Evolutionary conservation across 1,284 basidiomycete genomes (phyloP), one percentile per base, ranked within the genome.

Genomic region (Mycena sp.): DNA sequence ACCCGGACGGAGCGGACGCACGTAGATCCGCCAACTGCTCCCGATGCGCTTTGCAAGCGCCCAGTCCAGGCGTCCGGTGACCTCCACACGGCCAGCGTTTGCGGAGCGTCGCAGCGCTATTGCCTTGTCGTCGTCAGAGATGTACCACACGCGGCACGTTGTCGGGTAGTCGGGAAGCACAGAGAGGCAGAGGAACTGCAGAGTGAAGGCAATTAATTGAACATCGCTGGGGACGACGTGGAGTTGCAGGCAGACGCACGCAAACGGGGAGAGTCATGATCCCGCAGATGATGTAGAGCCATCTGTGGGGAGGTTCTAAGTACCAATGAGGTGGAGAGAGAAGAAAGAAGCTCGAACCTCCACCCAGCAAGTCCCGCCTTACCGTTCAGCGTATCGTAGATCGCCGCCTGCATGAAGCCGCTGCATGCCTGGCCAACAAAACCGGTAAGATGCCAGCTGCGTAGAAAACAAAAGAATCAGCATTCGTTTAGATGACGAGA

Each of bases 221-320:
- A 23, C 5, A 44, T 44, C 21, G 16, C 43, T 6, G n/a, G n/a
- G n/a, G 43, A 4, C 19, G 43, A 23, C 4, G 19, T 6, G 43
- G 19, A 44, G 43, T n/a, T n/a, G 16, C 12, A 23, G 14, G 43
- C 10, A 23, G 25, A 44, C 43, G 43, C 19, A 67, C 16, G 38
- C 58, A 65, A 29, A 62, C 63, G 10, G 68, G 68, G 35, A 63
- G 26, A 12, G 68, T 65, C 65, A 67, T 69, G 35, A 58, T 63
- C 14, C 66, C 63, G 46, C 65, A 67, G 37, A 69, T 51, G 21
- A 69, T 65, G 53, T 65, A 69, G 26, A 69, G 55, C 65, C 67
- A 69, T 38, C 67, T 69, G 51, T 41, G 23, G n/a, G n/a, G n/a
- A n/a, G n/a, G n/a, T n/a, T n/a, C n/a, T n/a, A 21, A n/a, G 9